Evolutionary conservation across 2,329 filamentous ascomycete genomes (phyloP), one percentile per base, ranked within the genome.

Genomic region (Neoscytalidium dimidiatum): DNA sequence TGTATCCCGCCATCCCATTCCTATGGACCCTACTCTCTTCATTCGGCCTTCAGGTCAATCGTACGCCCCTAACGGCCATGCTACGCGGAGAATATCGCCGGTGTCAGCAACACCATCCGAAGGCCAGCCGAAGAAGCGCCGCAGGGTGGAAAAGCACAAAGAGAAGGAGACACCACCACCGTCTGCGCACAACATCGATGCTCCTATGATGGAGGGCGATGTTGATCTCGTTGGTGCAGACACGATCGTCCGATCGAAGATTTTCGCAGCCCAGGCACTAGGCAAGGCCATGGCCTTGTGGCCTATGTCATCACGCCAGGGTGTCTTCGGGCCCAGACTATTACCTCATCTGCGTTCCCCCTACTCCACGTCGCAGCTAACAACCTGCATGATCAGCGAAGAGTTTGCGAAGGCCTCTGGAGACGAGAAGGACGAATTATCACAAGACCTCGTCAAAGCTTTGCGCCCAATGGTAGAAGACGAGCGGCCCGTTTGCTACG

Each of bases 171-270:
- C 69, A 29, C 81, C 85, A 1, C 80, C 86, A 1, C 79, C 85
- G 3, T 85, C 90, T n/a, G 72, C 73, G 7, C 95, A 99, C 77
- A 97, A 99, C 76, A 92, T 99, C 19, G 95, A 99, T 75, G 95
- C 94, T 9, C 94, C 96, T 70, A 97, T 99, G 90, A 93, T 99
- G 82, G 92, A 94, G 74, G 95, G 96, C 60, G 96, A 99, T 72
- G 90, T 98, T 52, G 96, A 99, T 73, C 84, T 99, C 46, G 94
- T 99, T 28, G 94, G 95, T 33, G 86, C 91, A 71, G 95, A 99
- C 66, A 89, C 89, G 6, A 87, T 99, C 77, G 88, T 98, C 57
- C 88, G 94, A 67, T 97, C 94, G 7, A 91, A 94, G 69, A 90
- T 96, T n/a, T 91, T 88, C 66, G 92, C 94, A 13, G 92, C 94